Evolutionary conservation across 768 basidiomycete genomes (phyloP).

Genomic region (Rhodotorula diobovata): DNA sequence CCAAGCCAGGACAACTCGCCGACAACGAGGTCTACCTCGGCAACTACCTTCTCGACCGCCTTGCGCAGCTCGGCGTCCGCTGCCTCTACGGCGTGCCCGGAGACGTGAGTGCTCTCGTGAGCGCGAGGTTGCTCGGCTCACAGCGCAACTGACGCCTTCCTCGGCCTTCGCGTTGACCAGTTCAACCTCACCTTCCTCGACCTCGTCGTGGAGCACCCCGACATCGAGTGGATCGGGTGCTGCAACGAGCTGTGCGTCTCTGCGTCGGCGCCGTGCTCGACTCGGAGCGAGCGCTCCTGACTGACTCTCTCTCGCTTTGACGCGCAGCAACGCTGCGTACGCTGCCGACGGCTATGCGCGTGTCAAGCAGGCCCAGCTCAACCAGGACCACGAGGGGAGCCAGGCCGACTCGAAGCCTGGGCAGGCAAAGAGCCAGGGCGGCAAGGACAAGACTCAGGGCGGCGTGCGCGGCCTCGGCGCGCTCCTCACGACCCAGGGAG

Average conservation of each 20-base stretch:
- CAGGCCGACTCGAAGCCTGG: constrained; percentile 12
- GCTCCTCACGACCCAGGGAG: constrained; percentile 70
- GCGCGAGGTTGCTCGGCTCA: too few relatives aligned
- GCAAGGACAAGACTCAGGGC: constrained; percentile 31
- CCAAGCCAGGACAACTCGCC: constrained; percentile 25
- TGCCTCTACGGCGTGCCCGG: constrained; percentile 28
- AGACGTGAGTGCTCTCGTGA: constrained; percentile 19
- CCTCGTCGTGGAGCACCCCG: constrained; percentile 31
- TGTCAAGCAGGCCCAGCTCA: constrained; percentile 58
- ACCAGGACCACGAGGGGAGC: constrained; percentile 3
- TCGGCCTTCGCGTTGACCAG: background rate
- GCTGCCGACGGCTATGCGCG: constrained; percentile 83
- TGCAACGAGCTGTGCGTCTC: constrained; percentile 21
- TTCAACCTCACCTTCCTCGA: constrained; percentile 42
- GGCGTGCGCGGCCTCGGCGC: constrained; percentile 32
- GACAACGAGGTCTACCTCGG: constrained; percentile 45
- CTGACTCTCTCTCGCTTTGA: background rate
- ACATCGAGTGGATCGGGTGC: constrained; percentile 36
- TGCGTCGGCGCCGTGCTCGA: background rate
- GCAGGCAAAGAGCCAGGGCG: background rate
- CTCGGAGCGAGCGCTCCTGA: background rate
- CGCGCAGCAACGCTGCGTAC: constrained; percentile 66
- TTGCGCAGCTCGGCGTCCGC: constrained; percentile 31
- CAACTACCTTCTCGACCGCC: constrained; percentile 44
- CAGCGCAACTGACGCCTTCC: background rate